Conservation (phyloP, 208 protist genomes). For the Acanthamoeba castellanii region DNA sequence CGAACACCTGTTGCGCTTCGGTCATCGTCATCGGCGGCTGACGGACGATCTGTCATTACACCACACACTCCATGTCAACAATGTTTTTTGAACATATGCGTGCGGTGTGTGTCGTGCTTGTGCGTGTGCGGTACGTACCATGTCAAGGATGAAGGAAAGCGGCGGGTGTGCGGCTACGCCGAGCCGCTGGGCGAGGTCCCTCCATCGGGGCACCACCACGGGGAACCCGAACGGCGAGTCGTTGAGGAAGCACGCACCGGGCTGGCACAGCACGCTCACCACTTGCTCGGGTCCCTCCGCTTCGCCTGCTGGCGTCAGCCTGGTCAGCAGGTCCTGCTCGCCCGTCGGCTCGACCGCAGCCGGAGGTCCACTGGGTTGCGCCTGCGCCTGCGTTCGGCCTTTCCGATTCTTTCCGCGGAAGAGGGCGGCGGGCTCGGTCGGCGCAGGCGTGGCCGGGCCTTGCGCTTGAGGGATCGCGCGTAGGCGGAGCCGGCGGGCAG, state of each 20-base stretch:
- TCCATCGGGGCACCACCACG: neutral
- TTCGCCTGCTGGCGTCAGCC: neutral
- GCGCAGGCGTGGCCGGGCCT: neutral
- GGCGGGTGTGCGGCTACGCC: neutral
- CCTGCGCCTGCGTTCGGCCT: neutral
- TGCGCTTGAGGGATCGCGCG: neutral
- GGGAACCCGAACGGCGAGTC: constrained; percentile 31
- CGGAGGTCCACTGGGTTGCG: neutral
- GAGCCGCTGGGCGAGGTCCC: constrained; percentile 13
- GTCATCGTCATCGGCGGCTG: neutral
- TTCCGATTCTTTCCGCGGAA: neutral
- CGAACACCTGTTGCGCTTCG: constrained; percentile 1
- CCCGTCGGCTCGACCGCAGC: neutral
- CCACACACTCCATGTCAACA: neutral
- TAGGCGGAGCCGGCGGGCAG: neutral
- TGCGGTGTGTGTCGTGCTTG: neutral
- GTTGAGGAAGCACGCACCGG: neutral
- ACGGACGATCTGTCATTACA: neutral
- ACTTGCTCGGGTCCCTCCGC: neutral
- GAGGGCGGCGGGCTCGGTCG: neutral
- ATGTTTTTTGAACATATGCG: neutral
- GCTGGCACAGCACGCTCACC: neutral
- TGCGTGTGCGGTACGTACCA: neutral
- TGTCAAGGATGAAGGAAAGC: neutral
- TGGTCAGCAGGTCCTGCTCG: neutral